Percentiles rank a stretch among this genome's conserved stretches.
Conservation (phyloP, 1,284 basidiomycete species). For the Pholiota adiposa region DNA sequence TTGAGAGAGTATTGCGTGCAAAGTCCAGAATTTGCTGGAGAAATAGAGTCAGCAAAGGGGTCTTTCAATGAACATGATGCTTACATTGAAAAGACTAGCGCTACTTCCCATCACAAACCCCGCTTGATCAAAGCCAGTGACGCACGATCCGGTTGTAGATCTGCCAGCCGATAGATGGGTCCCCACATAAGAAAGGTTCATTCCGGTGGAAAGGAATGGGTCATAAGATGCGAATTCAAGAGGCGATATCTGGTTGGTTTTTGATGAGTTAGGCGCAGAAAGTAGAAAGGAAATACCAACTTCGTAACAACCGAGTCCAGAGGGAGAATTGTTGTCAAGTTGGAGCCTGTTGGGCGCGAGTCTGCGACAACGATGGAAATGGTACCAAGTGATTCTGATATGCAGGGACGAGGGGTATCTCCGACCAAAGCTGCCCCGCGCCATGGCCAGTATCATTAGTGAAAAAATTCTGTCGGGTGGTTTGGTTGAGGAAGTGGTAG, state of each 20-base stretch:
- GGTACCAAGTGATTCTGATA: slow-evolving; percentile 51
- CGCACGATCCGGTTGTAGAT: slow-evolving; percentile 57
- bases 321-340: slow-evolving; percentile 43
- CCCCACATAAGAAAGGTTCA: slow-evolving; percentile 61
- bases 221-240: slow-evolving; percentile 74
- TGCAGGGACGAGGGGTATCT: slow-evolving; percentile 49
- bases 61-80: slow-evolving; percentile 15
- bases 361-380: slow-evolving; percentile 63
- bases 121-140: slow-evolving; percentile 68
- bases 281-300: slow-evolving; percentile 32
- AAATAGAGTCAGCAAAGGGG: background rate
- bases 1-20: slow-evolving; percentile 44
- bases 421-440: slow-evolving; percentile 68
- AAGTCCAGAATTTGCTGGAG: slow-evolving; percentile 53
- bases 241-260: slow-evolving; percentile 55
- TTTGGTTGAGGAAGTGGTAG: slow-evolving; percentile 71
- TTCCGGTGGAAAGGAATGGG: slow-evolving; percentile 61
- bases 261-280: background rate
- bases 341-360: slow-evolving; percentile 53
- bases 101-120: slow-evolving; percentile 69
- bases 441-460: slow-evolving; percentile 63
- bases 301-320: slow-evolving; percentile 65
- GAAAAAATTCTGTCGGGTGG: slow-evolving; percentile 59
- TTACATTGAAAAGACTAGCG: slow-evolving; percentile 66
- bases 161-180: slow-evolving; percentile 58